Evolutionary conservation across 257 asterid genomes (phyloP).

Genomic region (Nicotiana tabacum): DNA sequence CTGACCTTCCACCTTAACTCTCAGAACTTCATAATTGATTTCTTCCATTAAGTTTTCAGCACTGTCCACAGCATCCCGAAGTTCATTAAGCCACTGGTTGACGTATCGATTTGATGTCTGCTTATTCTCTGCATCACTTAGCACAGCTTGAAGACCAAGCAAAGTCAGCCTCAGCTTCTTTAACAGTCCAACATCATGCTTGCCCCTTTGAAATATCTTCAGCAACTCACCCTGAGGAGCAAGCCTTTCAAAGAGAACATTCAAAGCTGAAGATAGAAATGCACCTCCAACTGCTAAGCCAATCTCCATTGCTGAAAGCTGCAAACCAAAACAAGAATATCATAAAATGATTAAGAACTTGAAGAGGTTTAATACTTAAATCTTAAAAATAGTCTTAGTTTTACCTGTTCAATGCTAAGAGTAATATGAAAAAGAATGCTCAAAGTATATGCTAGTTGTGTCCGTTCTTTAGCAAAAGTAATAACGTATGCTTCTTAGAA

Average conservation of each 20-base stretch:
- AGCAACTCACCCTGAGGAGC: neutral
- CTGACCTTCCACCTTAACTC: neutral
- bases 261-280: slow-evolving; percentile 9
- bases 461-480: no score
- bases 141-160: neutral
- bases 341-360: no score
- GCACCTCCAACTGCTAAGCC: slow-evolving; percentile 10
- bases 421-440: no score
- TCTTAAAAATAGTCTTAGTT: no score
- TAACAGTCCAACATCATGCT: neutral
- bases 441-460: no score
- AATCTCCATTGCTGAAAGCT: no score
- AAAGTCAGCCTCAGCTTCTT: neutral
- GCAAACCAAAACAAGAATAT: no score
- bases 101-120: neutral
- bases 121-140: slow-evolving; percentile 1
- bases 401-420: no score
- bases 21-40: neutral
- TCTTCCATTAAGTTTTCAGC: slow-evolving; percentile 1
- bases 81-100: neutral
- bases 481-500: no score
- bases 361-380: no score
- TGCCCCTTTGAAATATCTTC: neutral
- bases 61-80: neutral
- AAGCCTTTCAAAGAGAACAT: neutral